Conservation (phyloP, 2,329 filamentous ascomycete species). For the Xylaria sp. region DNA sequence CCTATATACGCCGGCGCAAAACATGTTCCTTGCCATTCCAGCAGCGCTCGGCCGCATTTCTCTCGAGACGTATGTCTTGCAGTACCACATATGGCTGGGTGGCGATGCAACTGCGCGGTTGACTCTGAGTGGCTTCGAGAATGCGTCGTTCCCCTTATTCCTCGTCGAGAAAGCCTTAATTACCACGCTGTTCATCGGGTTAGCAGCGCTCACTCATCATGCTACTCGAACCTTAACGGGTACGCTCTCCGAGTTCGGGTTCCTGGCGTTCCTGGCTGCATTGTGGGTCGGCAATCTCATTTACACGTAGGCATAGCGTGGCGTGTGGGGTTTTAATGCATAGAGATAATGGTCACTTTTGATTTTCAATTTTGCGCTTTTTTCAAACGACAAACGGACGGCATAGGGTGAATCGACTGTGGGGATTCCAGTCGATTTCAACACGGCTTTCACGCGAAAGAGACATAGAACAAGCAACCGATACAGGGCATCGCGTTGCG, state of each 20-base stretch:
- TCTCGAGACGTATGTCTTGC: constrained; percentile 64
- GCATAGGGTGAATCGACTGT: constrained; percentile 30
- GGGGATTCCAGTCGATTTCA: constrained; percentile 32
- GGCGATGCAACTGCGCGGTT: constrained; percentile 62
- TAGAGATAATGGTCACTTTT: constrained; percentile 31
- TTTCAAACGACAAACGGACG: constrained; percentile 27
- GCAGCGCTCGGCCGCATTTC: constrained; percentile 62
- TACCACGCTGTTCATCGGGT: constrained; percentile 34
- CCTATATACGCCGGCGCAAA: constrained; percentile 47
- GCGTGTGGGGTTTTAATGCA: constrained; percentile 30
- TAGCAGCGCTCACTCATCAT: constrained; percentile 33
- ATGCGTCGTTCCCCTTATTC: constrained; percentile 27
- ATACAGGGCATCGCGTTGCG: constrained; percentile 23
- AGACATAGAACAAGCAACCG: constrained; percentile 29
- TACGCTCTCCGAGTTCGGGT: constrained; percentile 25
- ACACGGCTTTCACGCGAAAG: constrained; percentile 26
- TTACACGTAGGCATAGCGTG: constrained; percentile 32
- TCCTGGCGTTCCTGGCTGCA: constrained; percentile 28
- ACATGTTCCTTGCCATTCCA: constrained; percentile 52
- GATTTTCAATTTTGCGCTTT: constrained; percentile 26
- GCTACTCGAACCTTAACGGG: constrained; percentile 33
- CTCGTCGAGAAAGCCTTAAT: constrained; percentile 38
- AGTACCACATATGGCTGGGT: constrained; percentile 67
- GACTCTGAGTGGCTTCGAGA: constrained; percentile 32
- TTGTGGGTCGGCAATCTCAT: constrained; percentile 37